phyloP scores from a whole-genome alignment of 2,329 filamentous ascomycete species.

The Penicillium olsonii region DNA sequence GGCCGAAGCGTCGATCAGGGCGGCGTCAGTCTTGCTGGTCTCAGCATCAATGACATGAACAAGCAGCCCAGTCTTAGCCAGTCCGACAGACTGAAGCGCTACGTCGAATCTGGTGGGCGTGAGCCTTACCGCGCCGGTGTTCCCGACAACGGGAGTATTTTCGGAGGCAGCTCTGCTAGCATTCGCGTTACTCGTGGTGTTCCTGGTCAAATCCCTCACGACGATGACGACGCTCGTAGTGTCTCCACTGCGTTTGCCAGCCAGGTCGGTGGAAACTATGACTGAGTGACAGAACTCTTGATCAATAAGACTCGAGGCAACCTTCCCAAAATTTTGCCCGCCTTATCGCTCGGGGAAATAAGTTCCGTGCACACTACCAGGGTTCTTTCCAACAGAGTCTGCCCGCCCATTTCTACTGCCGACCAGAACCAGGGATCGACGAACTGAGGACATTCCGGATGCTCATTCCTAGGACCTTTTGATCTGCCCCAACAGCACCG shows the following conservation, averaged over 20 bases:
- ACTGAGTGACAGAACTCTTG: slow-evolving; percentile 47
- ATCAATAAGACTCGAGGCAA: slow-evolving; percentile 12
- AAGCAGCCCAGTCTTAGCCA: slow-evolving; percentile 75
- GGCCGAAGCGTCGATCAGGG: slow-evolving; percentile 74
- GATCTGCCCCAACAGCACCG: slow-evolving; percentile 9
- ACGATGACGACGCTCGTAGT: slow-evolving; percentile 88
- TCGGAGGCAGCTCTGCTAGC: slow-evolving; percentile 60
- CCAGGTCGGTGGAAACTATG: slow-evolving; percentile 74
- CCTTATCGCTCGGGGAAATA: slow-evolving; percentile 16
- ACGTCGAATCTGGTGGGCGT: slow-evolving; percentile 82
- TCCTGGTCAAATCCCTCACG: slow-evolving; percentile 54
- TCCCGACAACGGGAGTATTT: slow-evolving; percentile 64
- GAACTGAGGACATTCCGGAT: slow-evolving; percentile 13
- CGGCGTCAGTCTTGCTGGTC: slow-evolving; percentile 83
- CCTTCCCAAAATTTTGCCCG: slow-evolving; percentile 19
- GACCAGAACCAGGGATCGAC: slow-evolving; percentile 18
- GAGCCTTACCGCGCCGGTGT: slow-evolving; percentile 54
- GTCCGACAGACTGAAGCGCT: slow-evolving; percentile 89
- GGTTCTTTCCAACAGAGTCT: slow-evolving; percentile 21
- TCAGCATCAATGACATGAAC: slow-evolving; percentile 71
- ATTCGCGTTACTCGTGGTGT: slow-evolving; percentile 50
- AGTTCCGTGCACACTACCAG: slow-evolving; percentile 19
- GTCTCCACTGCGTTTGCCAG: slow-evolving; percentile 96
- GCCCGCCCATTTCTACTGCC: slow-evolving; percentile 20
- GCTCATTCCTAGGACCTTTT: slow-evolving; percentile 6